Base-by-base conservation (phyloP, 495 filamentous ascomycete genomes). In the Cercophora newfieldiana region DNA sequence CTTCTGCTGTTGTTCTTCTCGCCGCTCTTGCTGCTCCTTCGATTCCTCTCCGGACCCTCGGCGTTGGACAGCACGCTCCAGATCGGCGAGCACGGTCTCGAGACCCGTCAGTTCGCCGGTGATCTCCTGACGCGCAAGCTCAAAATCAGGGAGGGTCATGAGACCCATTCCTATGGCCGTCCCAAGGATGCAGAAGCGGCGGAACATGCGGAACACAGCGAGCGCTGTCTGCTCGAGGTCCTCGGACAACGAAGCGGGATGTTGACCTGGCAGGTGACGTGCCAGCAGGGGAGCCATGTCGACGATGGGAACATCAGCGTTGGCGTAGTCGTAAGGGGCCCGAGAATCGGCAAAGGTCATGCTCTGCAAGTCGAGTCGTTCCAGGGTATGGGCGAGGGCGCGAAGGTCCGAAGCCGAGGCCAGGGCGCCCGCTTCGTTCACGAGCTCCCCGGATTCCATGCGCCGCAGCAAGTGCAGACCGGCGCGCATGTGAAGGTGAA, bases 301-400 rank as follows among this genome's bases (percentile, higher is more conserved):
- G 24, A 24, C 2, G 14, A 56, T 33, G 8, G 7, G 53, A 16
- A 29, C 25, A 29, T 56, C 14, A 12, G 25, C 53, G 26, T 26
- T 51, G 56, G 7, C 30, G 31, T 68, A 66, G 19, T 22, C 44
- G 61, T 69, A 71, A 0, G 61, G 60, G 16, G 44, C 60, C 6
- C 55, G 26, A 0, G 22, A 25, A 57, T 69, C 67, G 7, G 51
- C 44, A 29, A 69, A 69, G 33, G 55, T 22, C 64, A 68, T 67
- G 57, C 47, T 64, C 14, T 67, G 55, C 7, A 69, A 25, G 49
- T 72, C 70, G 6, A 72, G 51, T 1, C 70, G 50, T 18, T 60
- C 55, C 12, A 72, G 63, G 6, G 49, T 61, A n/a, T 63, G 44
- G 47, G 65, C 59, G 62, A 68, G 48, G 47, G 33, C 66, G 50